Evolutionary conservation across 352 stramenopile species (phyloP), one percentile per base, ranked within the genome.

Genomic region (Pythium scleroteichum): DNA sequence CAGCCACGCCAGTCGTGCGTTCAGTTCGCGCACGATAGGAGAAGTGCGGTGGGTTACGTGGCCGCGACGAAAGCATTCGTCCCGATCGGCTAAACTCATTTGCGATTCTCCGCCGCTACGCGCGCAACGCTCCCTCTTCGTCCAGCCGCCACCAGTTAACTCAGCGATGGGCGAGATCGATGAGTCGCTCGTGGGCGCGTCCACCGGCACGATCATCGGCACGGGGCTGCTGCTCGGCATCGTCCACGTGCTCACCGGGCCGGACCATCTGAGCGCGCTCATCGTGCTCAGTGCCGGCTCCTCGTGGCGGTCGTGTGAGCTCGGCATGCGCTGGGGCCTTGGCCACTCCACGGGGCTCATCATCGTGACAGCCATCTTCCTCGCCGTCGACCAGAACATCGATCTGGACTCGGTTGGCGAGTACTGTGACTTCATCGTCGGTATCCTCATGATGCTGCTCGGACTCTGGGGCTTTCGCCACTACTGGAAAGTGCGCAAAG

Each of bases 231-330:
- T 80, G 27, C 59, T 87, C 4, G 77, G 77, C 47, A 58, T 87
- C 48, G 61, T 87, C 23, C 77, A 87, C 54, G 77, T 87, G 60
- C 57, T 87, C 62, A 87, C 77, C 35, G 77, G 77, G 0, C 90
- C 90, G 0, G 88, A 97, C 72, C 90, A 97, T 69, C 73, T 97
- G 1, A 90, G 79, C n/a, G 88, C 88, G 27, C 66, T 97, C 13
- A 85, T 86, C 26, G 93, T 89, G 55, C 76, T 96, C 16, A 90
- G 72, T 53, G 81, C 85, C 17, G 81, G 76, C 35, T 87, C 76
- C n/a, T 89, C 75, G 33, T 88, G 72, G 65, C 73, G 74, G 17
- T 85, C 85, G 22, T 93, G 87, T 54, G 66, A 73, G 17, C 76
- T 96, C 0, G 88, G 88, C 32, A 78, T 97, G 59, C 80, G 85